Conservation (phyloP, 495 filamentous ascomycete species). For the Chlorociboria aeruginascens region DNA sequence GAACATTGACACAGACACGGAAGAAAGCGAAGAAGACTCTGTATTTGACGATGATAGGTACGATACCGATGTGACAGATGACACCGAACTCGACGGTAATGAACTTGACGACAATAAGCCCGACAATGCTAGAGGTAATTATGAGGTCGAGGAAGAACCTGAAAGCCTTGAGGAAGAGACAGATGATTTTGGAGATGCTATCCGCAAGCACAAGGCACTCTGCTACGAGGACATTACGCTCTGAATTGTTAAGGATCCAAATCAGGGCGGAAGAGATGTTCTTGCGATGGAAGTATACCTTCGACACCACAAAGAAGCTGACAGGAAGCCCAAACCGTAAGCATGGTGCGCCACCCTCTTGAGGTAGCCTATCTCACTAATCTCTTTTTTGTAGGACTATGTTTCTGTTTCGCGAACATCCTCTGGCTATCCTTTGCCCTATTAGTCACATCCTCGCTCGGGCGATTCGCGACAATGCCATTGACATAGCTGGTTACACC, state of each 20-base stretch:
- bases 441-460: slow-evolving; percentile 14
- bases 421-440: slow-evolving; percentile 16
- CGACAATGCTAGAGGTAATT: slow-evolving; percentile 9
- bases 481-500: slow-evolving; percentile 13
- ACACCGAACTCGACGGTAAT: neutral
- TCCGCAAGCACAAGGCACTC: slow-evolving; percentile 13
- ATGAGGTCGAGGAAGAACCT: neutral
- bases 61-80: neutral
- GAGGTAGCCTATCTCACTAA: slow-evolving; percentile 1
- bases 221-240: slow-evolving; percentile 21
- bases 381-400: slow-evolving; percentile 11
- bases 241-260: slow-evolving; percentile 18
- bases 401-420: slow-evolving; percentile 16
- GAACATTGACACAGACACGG: too few species aligned
- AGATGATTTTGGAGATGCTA: slow-evolving; percentile 3
- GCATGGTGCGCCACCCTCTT: slow-evolving; percentile 5
- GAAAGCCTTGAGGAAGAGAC: neutral
- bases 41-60: slow-evolving; percentile 1
- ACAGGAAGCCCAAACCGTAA: slow-evolving; percentile 26
- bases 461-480: slow-evolving; percentile 13
- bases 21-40: neutral
- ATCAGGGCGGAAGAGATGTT: slow-evolving; percentile 13
- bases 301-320: slow-evolving; percentile 19
- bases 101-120: neutral
- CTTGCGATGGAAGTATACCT: slow-evolving; percentile 20